phyloP scores from a whole-genome alignment of 1,284 basidiomycete genomes.

The Ustilago cynodontis region DNA sequence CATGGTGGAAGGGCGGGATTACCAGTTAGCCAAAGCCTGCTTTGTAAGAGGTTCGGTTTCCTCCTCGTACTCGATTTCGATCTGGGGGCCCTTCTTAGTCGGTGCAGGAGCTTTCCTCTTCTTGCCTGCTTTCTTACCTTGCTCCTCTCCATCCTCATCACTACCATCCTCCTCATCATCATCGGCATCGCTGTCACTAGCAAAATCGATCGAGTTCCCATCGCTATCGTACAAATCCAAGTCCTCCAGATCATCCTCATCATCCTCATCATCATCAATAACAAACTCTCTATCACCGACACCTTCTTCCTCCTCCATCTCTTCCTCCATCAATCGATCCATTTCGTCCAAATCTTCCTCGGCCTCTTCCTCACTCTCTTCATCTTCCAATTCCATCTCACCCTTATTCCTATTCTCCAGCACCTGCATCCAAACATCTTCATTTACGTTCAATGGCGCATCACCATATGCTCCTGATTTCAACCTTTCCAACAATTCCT shows the following conservation, averaged over 20 bases:
- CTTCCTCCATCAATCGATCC: constrained; percentile 60
- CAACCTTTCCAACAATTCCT: constrained; percentile 92
- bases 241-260: constrained; percentile 52
- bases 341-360: constrained; percentile 66
- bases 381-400: constrained; percentile 60
- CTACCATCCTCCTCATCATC: constrained; percentile 43
- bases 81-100: constrained; percentile 73
- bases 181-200: constrained; percentile 39
- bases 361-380: constrained; percentile 64
- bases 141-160: constrained; percentile 22
- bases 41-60: constrained; percentile 80
- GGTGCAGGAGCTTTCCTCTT: constrained; percentile 19
- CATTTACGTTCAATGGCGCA: constrained; percentile 97
- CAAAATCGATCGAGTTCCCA: constrained; percentile 31
- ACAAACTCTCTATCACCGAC: constrained; percentile 66
- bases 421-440: constrained; percentile 88
- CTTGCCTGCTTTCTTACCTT: constrained; percentile 8
- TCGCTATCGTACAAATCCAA: constrained; percentile 49
- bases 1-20: background rate
- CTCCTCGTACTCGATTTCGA: constrained; percentile 90
- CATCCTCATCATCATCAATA: constrained; percentile 63
- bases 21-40: constrained; percentile 67
- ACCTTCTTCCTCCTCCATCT: constrained; percentile 60
- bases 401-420: constrained; percentile 55
- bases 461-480: constrained; percentile 98